phyloP scores from a whole-genome alignment of 2,329 filamentous ascomycete species.

The Pyricularia grisea region DNA sequence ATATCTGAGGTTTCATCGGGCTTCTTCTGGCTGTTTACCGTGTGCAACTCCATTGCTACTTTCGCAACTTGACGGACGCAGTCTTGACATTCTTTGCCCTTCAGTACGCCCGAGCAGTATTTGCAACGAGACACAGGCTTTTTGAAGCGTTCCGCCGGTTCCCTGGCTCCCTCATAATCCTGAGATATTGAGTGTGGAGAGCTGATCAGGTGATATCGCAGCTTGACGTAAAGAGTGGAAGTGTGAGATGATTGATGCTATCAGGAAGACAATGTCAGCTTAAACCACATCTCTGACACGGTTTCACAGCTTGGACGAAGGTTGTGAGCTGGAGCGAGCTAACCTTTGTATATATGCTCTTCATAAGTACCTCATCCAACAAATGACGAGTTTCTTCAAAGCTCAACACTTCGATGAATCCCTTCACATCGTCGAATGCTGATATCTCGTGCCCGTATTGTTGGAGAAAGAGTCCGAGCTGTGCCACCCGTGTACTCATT shows the following conservation, averaged over 20 bases:
- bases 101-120: constrained; percentile 8
- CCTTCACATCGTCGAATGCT: constrained; percentile 36
- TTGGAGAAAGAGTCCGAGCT: constrained; percentile 22
- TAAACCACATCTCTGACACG: too few relatives aligned
- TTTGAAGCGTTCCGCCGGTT: background rate
- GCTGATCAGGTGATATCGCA: constrained; percentile 34
- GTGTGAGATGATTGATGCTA: background rate
- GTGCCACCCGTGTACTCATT: constrained; percentile 16
- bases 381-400: constrained; percentile 29
- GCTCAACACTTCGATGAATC: constrained; percentile 31
- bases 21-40: constrained; percentile 1
- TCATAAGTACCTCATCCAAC: constrained; percentile 17
- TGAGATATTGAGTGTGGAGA: constrained; percentile 20
- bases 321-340: background rate
- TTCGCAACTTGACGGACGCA: constrained; percentile 12
- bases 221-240: constrained; percentile 18
- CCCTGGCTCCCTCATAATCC: background rate
- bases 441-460: constrained; percentile 20
- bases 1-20: constrained; percentile 4
- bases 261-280: constrained; percentile 9
- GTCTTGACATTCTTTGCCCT: constrained; percentile 6
- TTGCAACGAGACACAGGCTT: constrained; percentile 11
- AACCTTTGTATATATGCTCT: constrained; percentile 6
- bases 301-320: background rate
- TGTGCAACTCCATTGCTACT: constrained; percentile 12